A percentile compares a stretch with the other conserved stretches of the same genome.
Conservation (phyloP, 1,284 basidiomycete genomes). For the Cryptococcus depauperatus region DNA sequence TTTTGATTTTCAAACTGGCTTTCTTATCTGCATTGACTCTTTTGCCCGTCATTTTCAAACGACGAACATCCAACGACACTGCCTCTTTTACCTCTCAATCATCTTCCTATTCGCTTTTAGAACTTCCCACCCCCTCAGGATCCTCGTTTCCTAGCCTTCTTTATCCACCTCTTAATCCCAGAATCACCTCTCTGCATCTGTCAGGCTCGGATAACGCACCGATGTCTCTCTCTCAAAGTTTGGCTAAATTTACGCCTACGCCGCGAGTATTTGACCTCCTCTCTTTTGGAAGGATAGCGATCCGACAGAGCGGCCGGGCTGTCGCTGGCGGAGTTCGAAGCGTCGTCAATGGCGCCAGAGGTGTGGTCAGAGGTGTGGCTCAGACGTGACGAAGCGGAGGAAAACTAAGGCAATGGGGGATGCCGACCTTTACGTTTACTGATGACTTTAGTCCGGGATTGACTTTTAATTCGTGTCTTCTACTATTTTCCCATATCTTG, state of each 20-base stretch:
- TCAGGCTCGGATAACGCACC: constrained; percentile 17
- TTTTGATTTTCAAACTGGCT: constrained; percentile 44
- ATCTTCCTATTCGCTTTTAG: background rate
- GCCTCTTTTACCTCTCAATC: background rate
- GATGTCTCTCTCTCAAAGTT: constrained; percentile 23
- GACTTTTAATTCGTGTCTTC: too few relatives aligned
- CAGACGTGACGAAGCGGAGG: too few relatives aligned
- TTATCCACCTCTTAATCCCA: constrained; percentile 3
- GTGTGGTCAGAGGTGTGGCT: constrained; percentile 4
- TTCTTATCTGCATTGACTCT: constrained; percentile 42
- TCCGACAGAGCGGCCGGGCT: constrained; percentile 24
- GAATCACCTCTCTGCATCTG: constrained; percentile 7
- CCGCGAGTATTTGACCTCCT: constrained; percentile 38
- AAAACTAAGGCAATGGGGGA: too few relatives aligned
- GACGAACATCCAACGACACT: constrained; percentile 8
- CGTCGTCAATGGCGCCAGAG: constrained; percentile 10
- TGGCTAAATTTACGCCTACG: constrained; percentile 38
- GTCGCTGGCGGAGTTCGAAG: constrained; percentile 13
- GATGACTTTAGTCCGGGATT: too few relatives aligned
- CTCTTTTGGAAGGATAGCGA: constrained; percentile 31
- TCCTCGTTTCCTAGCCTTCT: background rate
- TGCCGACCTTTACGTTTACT: too few relatives aligned
- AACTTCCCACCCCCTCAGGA: constrained; percentile 1
- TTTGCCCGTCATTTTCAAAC: constrained; percentile 44
- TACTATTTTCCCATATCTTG: too few relatives aligned